These are phyloP conservation scores for Clonostachys solani DNA, from an alignment of 2,329 filamentous ascomycete species.

Conservation along the genomic window DNA sequence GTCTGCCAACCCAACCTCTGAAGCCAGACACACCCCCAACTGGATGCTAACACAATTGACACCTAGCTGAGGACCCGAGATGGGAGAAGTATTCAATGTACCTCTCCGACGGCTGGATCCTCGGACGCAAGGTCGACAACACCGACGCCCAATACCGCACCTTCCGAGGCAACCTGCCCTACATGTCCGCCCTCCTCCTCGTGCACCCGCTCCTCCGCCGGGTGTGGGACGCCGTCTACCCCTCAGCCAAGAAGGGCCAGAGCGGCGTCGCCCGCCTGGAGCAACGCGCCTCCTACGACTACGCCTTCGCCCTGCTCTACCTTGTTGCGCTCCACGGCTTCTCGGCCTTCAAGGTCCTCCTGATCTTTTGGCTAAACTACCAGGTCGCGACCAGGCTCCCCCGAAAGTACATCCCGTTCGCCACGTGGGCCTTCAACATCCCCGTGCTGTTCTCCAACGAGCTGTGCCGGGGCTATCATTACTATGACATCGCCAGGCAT, in stretches of 20 bases:
- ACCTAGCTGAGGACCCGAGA: slow-evolving; percentile 70
- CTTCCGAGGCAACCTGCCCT: slow-evolving; percentile 83
- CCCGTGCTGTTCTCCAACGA: slow-evolving; percentile 86
- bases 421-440: slow-evolving; percentile 90
- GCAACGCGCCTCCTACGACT: slow-evolving; percentile 78
- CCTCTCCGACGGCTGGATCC: slow-evolving; percentile 84
- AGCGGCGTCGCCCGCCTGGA: slow-evolving; percentile 55
- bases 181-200: slow-evolving; percentile 67
- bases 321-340: slow-evolving; percentile 78
- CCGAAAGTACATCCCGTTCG: slow-evolving; percentile 63
- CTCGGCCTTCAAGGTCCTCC: slow-evolving; percentile 76
- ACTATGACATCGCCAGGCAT: slow-evolving; percentile 55
- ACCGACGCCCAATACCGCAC: slow-evolving; percentile 84
- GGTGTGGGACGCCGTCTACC: slow-evolving; percentile 58
- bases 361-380: slow-evolving; percentile 80
- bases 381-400: slow-evolving; percentile 70
- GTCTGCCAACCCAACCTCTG: slow-evolving; percentile 14
- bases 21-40: neutral
- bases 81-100: slow-evolving; percentile 70
- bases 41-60: neutral
- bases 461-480: slow-evolving; percentile 71
- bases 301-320: slow-evolving; percentile 75
- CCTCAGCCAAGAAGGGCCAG: slow-evolving; percentile 21
- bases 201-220: slow-evolving; percentile 77
- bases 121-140: slow-evolving; percentile 86